Conservation (phyloP, 805 yeast genomes). For the Priceomyces fermenticarens region DNA sequence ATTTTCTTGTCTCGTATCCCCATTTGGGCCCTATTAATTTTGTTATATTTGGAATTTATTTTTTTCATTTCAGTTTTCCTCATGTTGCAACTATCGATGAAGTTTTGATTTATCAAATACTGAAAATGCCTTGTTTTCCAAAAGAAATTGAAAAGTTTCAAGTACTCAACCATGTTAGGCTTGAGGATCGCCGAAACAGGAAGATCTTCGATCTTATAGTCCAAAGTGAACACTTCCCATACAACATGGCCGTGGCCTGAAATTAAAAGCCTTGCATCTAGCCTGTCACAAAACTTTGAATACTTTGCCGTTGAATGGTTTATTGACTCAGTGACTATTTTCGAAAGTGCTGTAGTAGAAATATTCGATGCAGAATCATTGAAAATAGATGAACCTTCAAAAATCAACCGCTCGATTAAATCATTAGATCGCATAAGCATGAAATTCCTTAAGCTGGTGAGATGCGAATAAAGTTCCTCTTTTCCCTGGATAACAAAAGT, state of each 20-base stretch:
- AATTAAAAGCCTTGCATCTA: constrained; percentile 83
- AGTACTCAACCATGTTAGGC: constrained; percentile 47
- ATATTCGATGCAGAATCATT: constrained; percentile 61
- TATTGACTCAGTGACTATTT: constrained; percentile 63
- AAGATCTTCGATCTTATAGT: constrained; percentile 58
- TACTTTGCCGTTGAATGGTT: constrained; percentile 48
- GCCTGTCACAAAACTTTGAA: constrained; percentile 42
- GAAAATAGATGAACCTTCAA: constrained; percentile 51
- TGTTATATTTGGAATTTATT: constrained; percentile 11
- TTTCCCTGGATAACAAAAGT: constrained; percentile 48
- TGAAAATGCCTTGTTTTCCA: constrained; percentile 73
- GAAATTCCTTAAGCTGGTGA: constrained; percentile 62
- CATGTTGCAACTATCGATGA: constrained; percentile 23
- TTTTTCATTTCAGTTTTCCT: constrained; percentile 22
- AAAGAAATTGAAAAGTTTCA: constrained; percentile 78
- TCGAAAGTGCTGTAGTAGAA: constrained; percentile 63
- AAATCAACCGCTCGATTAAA: constrained; percentile 64
- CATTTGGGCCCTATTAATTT: constrained; percentile 22
- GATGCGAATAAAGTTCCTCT: constrained; percentile 48
- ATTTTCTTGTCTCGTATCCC: constrained; percentile 26
- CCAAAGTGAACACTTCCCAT: constrained; percentile 91
- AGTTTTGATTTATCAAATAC: constrained; percentile 42
- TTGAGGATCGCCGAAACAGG: constrained; percentile 45
- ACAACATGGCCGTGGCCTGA: constrained; percentile 67
- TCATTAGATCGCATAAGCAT: constrained; percentile 78